A percentile compares a stretch with the other conserved stretches of the same genome.
phyloP scores from a whole-genome alignment of 768 basidiomycete species.

The Boletellus emodensis region DNA sequence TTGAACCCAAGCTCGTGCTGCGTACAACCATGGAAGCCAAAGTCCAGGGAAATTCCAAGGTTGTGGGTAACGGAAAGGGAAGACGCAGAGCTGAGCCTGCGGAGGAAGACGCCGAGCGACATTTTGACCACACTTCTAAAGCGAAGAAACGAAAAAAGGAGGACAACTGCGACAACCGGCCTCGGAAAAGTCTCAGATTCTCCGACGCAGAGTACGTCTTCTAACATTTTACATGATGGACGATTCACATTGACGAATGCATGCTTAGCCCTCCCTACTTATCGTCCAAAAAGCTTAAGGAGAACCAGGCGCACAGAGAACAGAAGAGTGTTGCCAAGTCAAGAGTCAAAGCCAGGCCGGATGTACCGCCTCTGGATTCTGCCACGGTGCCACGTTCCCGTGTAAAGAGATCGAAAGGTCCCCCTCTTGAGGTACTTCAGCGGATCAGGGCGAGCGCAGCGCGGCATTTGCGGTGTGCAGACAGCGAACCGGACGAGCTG shows the following conservation, averaged over 20 bases:
- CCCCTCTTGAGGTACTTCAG: slow-evolving; percentile 37
- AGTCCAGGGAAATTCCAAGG: neutral
- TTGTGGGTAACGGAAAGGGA: neutral
- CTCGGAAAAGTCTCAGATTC: slow-evolving; percentile 19
- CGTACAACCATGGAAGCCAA: neutral
- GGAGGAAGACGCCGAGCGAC: slow-evolving; percentile 1
- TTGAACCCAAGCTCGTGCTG: neutral
- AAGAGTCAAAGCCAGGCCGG: neutral
- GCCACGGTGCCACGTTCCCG: slow-evolving; percentile 1
- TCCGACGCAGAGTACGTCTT: slow-evolving; percentile 14
- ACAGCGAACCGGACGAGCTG: slow-evolving; percentile 43
- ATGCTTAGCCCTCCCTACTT: slow-evolving; percentile 5
- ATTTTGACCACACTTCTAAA: slow-evolving; percentile 2
- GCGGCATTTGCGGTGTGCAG: slow-evolving; percentile 12
- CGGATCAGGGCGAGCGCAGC: slow-evolving; percentile 33
- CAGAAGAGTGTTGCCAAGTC: neutral
- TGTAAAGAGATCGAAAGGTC: slow-evolving; percentile 30
- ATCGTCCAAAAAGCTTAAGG: slow-evolving; percentile 34
- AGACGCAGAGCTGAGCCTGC: neutral
- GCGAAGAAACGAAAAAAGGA: slow-evolving; percentile 19
- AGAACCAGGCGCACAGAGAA: slow-evolving; percentile 22
- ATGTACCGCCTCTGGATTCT: neutral
- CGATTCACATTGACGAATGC: neutral
- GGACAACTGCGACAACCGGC: slow-evolving; percentile 21
- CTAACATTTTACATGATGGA: neutral